Evolutionary conservation across 495 filamentous ascomycete genomes (phyloP).

Genomic region (Annulohypoxylon moriforme): DNA sequence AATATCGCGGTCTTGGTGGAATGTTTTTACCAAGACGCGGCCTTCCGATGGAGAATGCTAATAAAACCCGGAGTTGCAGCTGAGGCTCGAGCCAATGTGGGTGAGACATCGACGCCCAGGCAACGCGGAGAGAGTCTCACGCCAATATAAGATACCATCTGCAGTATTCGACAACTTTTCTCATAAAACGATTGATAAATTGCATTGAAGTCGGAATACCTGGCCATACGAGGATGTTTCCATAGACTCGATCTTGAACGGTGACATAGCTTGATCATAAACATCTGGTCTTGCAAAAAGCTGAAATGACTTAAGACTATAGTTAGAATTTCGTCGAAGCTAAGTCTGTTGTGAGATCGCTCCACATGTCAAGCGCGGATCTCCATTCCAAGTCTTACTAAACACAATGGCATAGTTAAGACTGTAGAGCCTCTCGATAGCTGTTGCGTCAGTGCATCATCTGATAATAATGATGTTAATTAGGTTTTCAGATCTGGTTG

Average conservation of each 20-base stretch:
- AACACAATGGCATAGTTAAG: conserved; percentile 4
- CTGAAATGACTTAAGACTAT: background rate
- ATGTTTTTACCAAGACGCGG: conserved; percentile 44
- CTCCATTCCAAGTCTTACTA: conserved; percentile 33
- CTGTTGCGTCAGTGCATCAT: background rate
- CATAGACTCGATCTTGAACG: background rate
- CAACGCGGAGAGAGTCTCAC: conserved; percentile 27
- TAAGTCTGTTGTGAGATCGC: background rate
- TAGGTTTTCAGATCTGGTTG: background rate
- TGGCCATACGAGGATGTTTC: background rate
- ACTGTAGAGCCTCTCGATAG: background rate
- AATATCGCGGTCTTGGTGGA: conserved; percentile 35
- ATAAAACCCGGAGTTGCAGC: conserved; percentile 38
- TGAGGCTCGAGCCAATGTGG: conserved; percentile 28
- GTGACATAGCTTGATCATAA: background rate
- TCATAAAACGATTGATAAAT: background rate
- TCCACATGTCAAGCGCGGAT: conserved; percentile 27
- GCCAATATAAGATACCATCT: conserved; percentile 1
- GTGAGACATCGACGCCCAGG: conserved; percentile 42
- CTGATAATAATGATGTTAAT: background rate
- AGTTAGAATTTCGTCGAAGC: background rate
- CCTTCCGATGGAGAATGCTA: conserved; percentile 41
- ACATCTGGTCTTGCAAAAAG: background rate
- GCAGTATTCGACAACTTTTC: background rate
- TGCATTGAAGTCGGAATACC: background rate